Percentiles rank a stretch among this genome's conserved stretches.
Conservation (phyloP, 2,329 filamentous ascomycete genomes). For the Talaromyces sp. region DNA sequence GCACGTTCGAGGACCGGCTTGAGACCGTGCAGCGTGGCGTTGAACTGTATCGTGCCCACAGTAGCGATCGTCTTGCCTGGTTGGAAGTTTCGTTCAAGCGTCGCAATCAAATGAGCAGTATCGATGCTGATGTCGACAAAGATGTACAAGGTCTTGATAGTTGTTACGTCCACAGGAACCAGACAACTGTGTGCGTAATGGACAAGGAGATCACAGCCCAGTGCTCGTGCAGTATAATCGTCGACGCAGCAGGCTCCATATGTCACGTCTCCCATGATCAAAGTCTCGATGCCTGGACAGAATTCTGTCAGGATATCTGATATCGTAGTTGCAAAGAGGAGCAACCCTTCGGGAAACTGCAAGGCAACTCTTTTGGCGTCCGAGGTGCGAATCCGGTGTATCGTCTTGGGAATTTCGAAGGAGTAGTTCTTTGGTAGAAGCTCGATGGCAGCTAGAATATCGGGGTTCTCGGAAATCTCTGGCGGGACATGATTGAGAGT, state of each 20-base stretch:
- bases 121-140: conserved; percentile 98
- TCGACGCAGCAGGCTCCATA: conserved; percentile 99
- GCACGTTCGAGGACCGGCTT: conserved; percentile 70
- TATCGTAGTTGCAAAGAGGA: conserved; percentile 94
- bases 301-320: conserved; percentile 94
- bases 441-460: conserved; percentile 79
- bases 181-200: conserved; percentile 97
- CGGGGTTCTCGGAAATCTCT: conserved; percentile 76
- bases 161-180: conserved; percentile 92
- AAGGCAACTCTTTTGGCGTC: conserved; percentile 78
- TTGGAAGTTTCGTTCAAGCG: conserved; percentile 81
- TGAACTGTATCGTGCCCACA: conserved; percentile 98
- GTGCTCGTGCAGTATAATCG: conserved; percentile 89
- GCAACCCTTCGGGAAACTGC: conserved; percentile 94
- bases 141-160: conserved; percentile 95
- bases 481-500: conserved; percentile 87
- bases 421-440: conserved; percentile 94
- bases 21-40: conserved; percentile 87
- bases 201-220: conserved; percentile 89
- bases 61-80: conserved; percentile 81
- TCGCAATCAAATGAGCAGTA: conserved; percentile 75
- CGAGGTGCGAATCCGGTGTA: conserved; percentile 80
- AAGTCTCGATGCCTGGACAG: conserved; percentile 81
- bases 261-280: conserved; percentile 99
- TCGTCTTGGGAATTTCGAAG: conserved; percentile 97